These are phyloP conservation scores for Colletotrichum aenigma DNA, from an alignment of 2,329 filamentous ascomycete species.

Conservation along the genomic window DNA sequence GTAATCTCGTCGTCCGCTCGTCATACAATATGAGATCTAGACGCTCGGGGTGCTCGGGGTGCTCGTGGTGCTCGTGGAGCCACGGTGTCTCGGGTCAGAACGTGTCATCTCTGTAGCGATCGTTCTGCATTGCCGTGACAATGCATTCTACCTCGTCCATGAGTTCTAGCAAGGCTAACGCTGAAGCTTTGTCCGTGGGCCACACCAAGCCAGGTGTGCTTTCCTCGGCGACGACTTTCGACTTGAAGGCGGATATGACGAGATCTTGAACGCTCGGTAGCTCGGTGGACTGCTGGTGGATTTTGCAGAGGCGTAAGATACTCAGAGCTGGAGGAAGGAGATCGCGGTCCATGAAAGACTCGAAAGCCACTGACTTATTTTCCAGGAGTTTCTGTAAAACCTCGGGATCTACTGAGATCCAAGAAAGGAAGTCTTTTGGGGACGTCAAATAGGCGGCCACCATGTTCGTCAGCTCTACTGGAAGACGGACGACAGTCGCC, in stretches of 20 bases:
- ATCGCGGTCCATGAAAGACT: not conserved
- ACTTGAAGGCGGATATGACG: not conserved
- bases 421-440: not conserved
- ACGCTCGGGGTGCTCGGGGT: not conserved
- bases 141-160: not conserved
- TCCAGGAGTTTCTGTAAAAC: not conserved
- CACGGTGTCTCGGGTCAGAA: not conserved
- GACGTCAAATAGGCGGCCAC: not conserved
- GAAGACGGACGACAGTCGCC: not conserved
- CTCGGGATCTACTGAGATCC: not conserved
- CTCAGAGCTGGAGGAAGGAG: not conserved
- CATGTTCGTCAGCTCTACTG: not conserved
- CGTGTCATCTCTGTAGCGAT: not conserved
- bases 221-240: not conserved
- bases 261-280: not conserved
- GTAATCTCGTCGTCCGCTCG: not conserved
- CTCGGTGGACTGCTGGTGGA: not conserved
- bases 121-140: not conserved
- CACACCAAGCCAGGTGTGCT: not conserved
- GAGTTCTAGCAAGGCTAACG: not conserved
- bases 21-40: too few relatives aligned
- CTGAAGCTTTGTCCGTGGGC: not conserved
- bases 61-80: not conserved
- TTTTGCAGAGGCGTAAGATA: not conserved
- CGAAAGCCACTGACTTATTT: not conserved